Evolutionary conservation across 257 asterid genomes (phyloP).

Genomic region (Nicotiana benthamiana): DNA sequence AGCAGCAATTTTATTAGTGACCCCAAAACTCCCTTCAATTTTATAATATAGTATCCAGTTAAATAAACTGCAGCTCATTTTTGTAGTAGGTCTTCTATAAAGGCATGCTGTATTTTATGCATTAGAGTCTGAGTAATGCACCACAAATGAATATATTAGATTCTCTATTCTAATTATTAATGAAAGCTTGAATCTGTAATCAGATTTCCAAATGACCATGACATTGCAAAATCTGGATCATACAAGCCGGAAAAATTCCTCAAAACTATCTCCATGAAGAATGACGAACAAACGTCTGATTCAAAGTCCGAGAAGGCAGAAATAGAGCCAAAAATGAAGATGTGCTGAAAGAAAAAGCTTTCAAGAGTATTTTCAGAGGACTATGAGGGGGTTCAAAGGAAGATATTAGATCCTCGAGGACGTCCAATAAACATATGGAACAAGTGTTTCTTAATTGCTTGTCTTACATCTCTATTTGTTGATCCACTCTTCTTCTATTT

Average conservation of each 20-base stretch:
- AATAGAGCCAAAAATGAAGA: slow-evolving; percentile 6
- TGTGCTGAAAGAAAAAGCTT: slow-evolving; percentile 37
- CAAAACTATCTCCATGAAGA: not conserved
- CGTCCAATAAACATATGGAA: slow-evolving; percentile 42
- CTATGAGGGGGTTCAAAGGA: slow-evolving; percentile 35
- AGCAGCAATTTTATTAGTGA: too few relatives aligned
- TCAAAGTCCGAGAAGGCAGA: slow-evolving; percentile 2
- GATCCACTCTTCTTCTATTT: slow-evolving; percentile 63
- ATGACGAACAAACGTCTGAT: not conserved
- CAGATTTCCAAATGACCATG: slow-evolving; percentile 41
- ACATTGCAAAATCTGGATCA: slow-evolving; percentile 14
- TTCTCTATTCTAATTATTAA: not conserved
- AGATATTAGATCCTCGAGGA: slow-evolving; percentile 61
- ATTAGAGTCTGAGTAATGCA: not conserved
- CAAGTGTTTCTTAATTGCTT: slow-evolving; percentile 38
- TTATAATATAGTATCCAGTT: not conserved
- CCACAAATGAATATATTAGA: not conserved
- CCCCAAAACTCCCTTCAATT: not conserved
- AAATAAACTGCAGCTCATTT: not conserved
- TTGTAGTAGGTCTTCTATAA: not conserved
- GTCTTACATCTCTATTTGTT: slow-evolving; percentile 48
- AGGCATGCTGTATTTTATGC: not conserved
- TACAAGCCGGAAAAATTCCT: not conserved
- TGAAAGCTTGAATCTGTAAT: not conserved
- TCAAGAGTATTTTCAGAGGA: slow-evolving; percentile 60